Evolutionary conservation across 495 filamentous ascomycete genomes (phyloP).

Genomic region (Penicillium goetzii): DNA sequence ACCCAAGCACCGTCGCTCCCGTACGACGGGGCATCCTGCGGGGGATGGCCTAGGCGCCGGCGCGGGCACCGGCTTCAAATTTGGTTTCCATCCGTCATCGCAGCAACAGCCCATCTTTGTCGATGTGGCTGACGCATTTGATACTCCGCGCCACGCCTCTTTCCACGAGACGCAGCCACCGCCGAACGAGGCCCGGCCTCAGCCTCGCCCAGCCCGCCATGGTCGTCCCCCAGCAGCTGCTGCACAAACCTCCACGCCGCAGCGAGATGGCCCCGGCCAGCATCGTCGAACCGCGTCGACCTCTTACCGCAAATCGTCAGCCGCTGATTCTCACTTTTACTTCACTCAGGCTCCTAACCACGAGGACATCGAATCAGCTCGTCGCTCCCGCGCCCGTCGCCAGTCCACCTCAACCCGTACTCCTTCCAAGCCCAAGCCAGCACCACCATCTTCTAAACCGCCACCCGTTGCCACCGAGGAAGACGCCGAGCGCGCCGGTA

Average conservation of each 20-base stretch:
- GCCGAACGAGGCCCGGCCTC: neutral
- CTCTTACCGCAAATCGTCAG: constrained; percentile 52
- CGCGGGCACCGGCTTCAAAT: constrained; percentile 29
- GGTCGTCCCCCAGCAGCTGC: constrained; percentile 32
- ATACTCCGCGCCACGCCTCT: constrained; percentile 43
- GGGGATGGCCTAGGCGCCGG: constrained; percentile 46
- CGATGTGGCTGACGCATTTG: constrained; percentile 59
- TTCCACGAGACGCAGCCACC: constrained; percentile 19
- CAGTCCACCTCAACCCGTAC: constrained; percentile 55
- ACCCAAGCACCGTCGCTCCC: constrained; percentile 43
- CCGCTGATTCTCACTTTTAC: constrained; percentile 58
- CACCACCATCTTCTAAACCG: constrained; percentile 45
- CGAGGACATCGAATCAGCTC: constrained; percentile 49
- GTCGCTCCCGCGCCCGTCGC: constrained; percentile 50
- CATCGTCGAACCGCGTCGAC: constrained; percentile 41
- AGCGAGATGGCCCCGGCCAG: constrained; percentile 36
- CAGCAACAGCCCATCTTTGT: constrained; percentile 56
- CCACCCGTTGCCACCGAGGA: constrained; percentile 78
- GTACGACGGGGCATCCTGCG: constrained; percentile 43
- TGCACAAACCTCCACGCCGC: constrained; percentile 17
- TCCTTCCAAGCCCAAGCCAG: constrained; percentile 49
- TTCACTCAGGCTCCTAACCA: constrained; percentile 53
- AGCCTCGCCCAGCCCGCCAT: constrained; percentile 26
- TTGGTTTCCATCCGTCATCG: constrained; percentile 37
- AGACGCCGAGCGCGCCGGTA: constrained; percentile 77